phyloP scores from a whole-genome alignment of 2,329 filamentous ascomycete genomes.

The Microdochium trichocladiopsis region DNA sequence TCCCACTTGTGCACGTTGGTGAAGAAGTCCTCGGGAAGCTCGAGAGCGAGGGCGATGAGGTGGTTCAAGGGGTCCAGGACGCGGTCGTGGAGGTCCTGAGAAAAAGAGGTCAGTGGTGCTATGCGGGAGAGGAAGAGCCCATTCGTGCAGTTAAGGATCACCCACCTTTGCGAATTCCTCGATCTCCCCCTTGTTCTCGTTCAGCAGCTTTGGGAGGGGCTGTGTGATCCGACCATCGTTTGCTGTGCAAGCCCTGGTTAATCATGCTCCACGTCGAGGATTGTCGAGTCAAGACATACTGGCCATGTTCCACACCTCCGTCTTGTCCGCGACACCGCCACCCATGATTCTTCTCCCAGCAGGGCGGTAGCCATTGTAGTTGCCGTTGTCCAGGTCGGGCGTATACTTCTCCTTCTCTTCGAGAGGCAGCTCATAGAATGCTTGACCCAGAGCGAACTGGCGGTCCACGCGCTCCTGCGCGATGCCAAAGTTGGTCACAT shows the following conservation, averaged over 20 bases:
- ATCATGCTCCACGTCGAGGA: not conserved
- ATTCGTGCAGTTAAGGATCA: not conserved
- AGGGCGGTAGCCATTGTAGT: slow-evolving; percentile 50
- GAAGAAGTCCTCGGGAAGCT: slow-evolving; percentile 10
- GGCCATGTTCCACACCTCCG: slow-evolving; percentile 11
- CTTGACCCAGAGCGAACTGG: slow-evolving; percentile 52
- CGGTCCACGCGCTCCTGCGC: slow-evolving; percentile 48
- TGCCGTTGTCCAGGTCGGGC: slow-evolving; percentile 37
- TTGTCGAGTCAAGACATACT: slow-evolving; percentile 2
- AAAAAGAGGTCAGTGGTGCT: not conserved
- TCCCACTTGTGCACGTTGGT: slow-evolving; percentile 9
- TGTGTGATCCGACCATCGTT: slow-evolving; percentile 9
- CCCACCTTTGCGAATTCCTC: slow-evolving; percentile 39
- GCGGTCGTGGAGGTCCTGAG: slow-evolving; percentile 9
- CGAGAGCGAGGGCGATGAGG: slow-evolving; percentile 9
- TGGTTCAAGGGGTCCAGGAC: slow-evolving; percentile 11
- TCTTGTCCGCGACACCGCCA: slow-evolving; percentile 6
- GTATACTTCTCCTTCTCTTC: slow-evolving; percentile 53
- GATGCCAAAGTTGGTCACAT: slow-evolving; percentile 55
- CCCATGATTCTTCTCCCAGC: slow-evolving; percentile 24
- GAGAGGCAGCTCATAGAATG: slow-evolving; percentile 47
- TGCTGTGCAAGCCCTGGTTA: slow-evolving; percentile 1
- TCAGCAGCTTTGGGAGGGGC: slow-evolving; percentile 31
- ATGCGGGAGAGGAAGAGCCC: not conserved
- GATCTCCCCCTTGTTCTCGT: slow-evolving; percentile 44